Conservation (phyloP, 495 filamentous ascomycete species). For the Hamigera avellanea region DNA sequence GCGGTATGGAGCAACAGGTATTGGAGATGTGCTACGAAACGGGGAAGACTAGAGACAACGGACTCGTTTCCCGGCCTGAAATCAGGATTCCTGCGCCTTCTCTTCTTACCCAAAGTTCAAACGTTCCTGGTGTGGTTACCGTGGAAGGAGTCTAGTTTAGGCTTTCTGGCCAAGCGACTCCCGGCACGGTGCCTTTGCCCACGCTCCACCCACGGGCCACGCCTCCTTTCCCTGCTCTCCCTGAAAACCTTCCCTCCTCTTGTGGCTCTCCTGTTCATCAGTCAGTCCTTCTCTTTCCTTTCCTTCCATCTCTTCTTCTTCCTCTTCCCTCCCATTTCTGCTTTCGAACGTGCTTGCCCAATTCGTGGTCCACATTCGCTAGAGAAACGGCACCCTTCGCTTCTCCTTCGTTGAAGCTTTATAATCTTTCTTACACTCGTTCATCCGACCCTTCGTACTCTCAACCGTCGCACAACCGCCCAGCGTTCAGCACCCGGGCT, state of each 20-base stretch:
- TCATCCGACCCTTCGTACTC: slow-evolving; percentile 4
- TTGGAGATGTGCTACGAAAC: slow-evolving; percentile 9
- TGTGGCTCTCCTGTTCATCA: slow-evolving; percentile 14
- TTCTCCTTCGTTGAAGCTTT: slow-evolving; percentile 24
- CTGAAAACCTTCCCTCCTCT: slow-evolving; percentile 13
- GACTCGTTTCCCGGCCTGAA: slow-evolving; percentile 7
- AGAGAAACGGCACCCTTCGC: slow-evolving; percentile 10
- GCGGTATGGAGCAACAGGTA: background rate
- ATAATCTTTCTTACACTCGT: slow-evolving; percentile 20
- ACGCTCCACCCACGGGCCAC: slow-evolving; percentile 20
- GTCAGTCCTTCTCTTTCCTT: slow-evolving; percentile 16
- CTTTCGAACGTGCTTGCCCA: slow-evolving; percentile 33
- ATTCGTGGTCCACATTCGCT: slow-evolving; percentile 21
- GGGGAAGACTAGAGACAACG: slow-evolving; percentile 4
- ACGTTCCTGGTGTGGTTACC: slow-evolving; percentile 1
- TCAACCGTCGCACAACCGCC: background rate
- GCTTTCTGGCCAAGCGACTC: too few species aligned
- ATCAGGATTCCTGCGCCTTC: slow-evolving; percentile 2
- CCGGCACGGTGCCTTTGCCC: too few species aligned
- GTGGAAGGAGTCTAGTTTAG: background rate
- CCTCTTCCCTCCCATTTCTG: slow-evolving; percentile 16
- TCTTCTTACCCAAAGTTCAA: background rate
- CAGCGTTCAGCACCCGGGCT: background rate
- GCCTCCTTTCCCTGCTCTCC: slow-evolving; percentile 27
- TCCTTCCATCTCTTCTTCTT: slow-evolving; percentile 21